phyloP scores from a whole-genome alignment of 495 filamentous ascomycete genomes.

The Tirmania nivea region DNA sequence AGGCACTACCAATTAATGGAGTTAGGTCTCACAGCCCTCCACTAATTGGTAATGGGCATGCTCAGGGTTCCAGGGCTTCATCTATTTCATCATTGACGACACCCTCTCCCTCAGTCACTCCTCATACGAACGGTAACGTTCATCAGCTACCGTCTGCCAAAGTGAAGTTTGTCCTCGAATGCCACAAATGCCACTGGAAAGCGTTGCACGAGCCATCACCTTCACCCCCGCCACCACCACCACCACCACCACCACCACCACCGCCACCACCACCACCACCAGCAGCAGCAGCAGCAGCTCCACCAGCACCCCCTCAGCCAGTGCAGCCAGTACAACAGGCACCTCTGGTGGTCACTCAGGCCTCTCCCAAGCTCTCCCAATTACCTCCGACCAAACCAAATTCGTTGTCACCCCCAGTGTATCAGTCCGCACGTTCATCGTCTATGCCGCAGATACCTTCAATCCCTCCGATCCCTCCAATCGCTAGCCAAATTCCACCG shows the following conservation, averaged over 20 bases:
- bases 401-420: neutral
- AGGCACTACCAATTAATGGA: neutral
- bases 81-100: neutral
- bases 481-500: neutral
- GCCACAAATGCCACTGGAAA: conserved; percentile 13
- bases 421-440: neutral
- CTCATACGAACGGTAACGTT: neutral
- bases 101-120: neutral
- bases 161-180: neutral
- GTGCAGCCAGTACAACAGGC: too few species aligned
- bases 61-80: neutral
- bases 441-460: neutral
- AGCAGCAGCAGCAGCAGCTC: neutral
- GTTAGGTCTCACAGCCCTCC: neutral
- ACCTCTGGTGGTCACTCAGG: neutral
- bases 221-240: conserved; percentile 9
- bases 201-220: conserved; percentile 8
- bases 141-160: neutral
- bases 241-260: conserved; percentile 9
- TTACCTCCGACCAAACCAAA: neutral
- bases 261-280: conserved; percentile 8
- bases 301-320: neutral
- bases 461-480: neutral
- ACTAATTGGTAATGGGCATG: neutral
- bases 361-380: neutral